These are phyloP conservation scores for Mycena galopus DNA, from an alignment of 768 basidiomycete species.

Conservation along the genomic window DNA sequence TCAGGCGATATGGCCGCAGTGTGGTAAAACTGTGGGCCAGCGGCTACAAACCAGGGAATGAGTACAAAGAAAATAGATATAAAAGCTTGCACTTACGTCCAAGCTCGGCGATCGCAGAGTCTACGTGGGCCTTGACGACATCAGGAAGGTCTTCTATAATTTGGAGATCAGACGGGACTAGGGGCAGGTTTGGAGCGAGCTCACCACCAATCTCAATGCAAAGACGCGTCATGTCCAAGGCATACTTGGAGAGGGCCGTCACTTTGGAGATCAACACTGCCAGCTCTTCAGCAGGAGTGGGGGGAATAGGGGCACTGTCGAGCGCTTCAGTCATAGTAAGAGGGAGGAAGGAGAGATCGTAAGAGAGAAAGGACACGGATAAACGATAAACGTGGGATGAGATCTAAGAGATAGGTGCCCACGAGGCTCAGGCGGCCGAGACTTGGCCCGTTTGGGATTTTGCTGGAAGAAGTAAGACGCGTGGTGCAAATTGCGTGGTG, in stretches of 20 bases:
- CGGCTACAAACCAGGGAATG: background rate
- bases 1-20: background rate
- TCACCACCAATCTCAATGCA: conserved; percentile 4
- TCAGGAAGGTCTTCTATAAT: background rate
- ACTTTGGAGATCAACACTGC: conserved; percentile 3
- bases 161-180: background rate
- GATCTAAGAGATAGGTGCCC: too few relatives aligned
- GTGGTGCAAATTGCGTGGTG: too few relatives aligned
- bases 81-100: background rate
- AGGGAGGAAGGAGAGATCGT: too few relatives aligned
- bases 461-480: too few relatives aligned
- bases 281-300: conserved; percentile 9
- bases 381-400: too few relatives aligned
- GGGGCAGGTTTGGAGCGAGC: background rate
- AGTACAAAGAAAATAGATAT: background rate
- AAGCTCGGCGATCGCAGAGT: background rate
- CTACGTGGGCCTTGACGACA: background rate
- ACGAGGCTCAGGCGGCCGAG: too few relatives aligned
- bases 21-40: background rate
- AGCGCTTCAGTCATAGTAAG: background rate
- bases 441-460: too few relatives aligned
- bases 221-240: conserved; percentile 1
- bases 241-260: background rate
- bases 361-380: too few relatives aligned
- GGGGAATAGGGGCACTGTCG: background rate